phyloP scores from a whole-genome alignment of 495 filamentous ascomycete genomes.

The Tuber magnatum region DNA sequence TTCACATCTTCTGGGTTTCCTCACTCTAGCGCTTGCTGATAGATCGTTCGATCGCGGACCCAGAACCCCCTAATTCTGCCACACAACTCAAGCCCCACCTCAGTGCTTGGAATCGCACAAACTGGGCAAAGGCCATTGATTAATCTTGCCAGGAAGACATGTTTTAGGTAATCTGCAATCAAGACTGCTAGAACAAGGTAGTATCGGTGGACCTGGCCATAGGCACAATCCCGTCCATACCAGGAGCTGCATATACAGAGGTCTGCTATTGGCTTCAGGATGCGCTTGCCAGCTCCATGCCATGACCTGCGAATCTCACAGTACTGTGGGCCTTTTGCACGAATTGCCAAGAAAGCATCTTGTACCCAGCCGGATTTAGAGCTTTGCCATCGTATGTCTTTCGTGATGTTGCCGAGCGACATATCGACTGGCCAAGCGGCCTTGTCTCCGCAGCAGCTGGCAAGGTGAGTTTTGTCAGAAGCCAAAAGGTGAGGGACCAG shows the following conservation, averaged over 20 bases:
- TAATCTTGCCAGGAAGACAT: not conserved
- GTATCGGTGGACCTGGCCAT: not conserved
- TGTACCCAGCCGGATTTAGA: not conserved
- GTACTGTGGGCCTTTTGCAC: not conserved
- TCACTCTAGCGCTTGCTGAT: not conserved
- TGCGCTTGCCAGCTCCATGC: not conserved
- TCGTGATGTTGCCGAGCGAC: not conserved
- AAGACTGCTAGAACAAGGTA: not conserved
- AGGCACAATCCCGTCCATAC: not conserved
- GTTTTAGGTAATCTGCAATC: slow-evolving; percentile 8
- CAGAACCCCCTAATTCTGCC: not conserved
- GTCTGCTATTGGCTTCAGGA: not conserved
- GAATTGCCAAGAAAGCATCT: not conserved
- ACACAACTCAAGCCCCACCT: not conserved
- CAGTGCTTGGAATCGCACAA: not conserved
- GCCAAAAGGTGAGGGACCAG: not conserved
- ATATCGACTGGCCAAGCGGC: slow-evolving; percentile 8
- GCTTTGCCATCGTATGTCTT: not conserved
- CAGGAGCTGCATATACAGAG: not conserved
- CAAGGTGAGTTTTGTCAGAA: slow-evolving; percentile 5
- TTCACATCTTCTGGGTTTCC: not conserved
- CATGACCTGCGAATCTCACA: not conserved
- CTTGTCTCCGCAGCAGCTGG: slow-evolving; percentile 14
- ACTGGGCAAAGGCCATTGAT: not conserved
- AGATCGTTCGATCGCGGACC: not conserved